Evolutionary conservation across 306 rosid genomes (phyloP).

Genomic region (Lagenaria siceraria): DNA sequence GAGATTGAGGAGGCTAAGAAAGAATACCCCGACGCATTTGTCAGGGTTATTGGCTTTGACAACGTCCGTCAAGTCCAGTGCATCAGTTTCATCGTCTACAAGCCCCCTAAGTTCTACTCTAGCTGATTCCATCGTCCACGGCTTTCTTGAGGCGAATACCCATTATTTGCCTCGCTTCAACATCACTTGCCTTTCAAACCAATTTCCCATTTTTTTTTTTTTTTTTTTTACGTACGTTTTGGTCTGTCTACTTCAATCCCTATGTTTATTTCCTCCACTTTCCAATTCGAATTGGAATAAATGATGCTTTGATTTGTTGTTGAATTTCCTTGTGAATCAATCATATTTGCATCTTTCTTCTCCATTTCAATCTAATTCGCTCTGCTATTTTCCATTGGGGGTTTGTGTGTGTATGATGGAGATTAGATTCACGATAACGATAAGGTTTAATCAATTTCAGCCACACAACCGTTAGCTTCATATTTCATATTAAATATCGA

Average conservation of each 20-base stretch:
- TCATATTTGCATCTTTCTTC: background rate
- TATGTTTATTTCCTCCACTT: slow-evolving; percentile 1
- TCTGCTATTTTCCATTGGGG: background rate
- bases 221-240: background rate
- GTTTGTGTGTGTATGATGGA: background rate
- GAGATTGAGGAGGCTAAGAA: slow-evolving; percentile 39
- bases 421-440: background rate
- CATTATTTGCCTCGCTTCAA: too few species aligned
- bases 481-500: background rate
- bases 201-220: background rate
- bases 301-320: slow-evolving; percentile 2
- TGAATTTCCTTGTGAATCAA: background rate
- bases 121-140: too few species aligned
- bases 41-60: slow-evolving; percentile 84
- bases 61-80: slow-evolving; percentile 69
- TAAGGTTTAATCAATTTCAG: background rate
- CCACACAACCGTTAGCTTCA: background rate
- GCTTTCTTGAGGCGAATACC: background rate
- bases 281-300: slow-evolving; percentile 7
- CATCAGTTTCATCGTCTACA: slow-evolving; percentile 79
- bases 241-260: background rate
- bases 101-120: slow-evolving; percentile 16
- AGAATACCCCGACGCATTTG: slow-evolving; percentile 24
- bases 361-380: background rate
- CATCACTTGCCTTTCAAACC: background rate